These are phyloP conservation scores for Calonectria pteridis DNA, from an alignment of 2,329 filamentous ascomycete species.

Conservation along the genomic window DNA sequence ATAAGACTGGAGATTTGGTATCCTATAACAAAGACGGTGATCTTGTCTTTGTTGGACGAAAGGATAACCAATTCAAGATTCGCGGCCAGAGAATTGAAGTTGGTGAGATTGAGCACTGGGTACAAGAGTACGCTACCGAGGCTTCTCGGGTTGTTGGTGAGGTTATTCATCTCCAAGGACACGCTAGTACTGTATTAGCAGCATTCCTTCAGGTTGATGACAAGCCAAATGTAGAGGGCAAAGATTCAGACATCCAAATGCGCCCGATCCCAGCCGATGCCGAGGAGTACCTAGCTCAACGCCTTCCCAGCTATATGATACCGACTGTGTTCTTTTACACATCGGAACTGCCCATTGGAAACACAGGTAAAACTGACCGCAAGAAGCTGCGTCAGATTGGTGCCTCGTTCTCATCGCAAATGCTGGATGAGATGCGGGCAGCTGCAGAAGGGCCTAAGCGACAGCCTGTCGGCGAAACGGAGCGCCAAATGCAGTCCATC, in stretches of 20 bases:
- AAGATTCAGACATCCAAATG: not conserved
- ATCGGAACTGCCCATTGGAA: slow-evolving; percentile 24
- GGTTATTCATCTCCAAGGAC: slow-evolving; percentile 8
- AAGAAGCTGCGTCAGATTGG: slow-evolving; percentile 24
- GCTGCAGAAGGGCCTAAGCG: not conserved
- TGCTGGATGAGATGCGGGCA: slow-evolving; percentile 54
- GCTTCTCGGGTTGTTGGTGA: slow-evolving; percentile 19
- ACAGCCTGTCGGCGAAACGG: slow-evolving; percentile 8
- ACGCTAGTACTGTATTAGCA: not conserved
- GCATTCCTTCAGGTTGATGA: slow-evolving; percentile 1
- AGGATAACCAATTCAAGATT: slow-evolving; percentile 70
- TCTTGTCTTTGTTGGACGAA: slow-evolving; percentile 61
- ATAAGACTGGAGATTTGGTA: slow-evolving; percentile 62
- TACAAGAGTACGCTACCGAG: slow-evolving; percentile 7
- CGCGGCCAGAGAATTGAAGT: slow-evolving; percentile 68
- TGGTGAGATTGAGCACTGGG: slow-evolving; percentile 40
- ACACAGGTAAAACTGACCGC: slow-evolving; percentile 32
- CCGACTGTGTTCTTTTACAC: slow-evolving; percentile 31
- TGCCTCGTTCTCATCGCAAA: slow-evolving; percentile 15
- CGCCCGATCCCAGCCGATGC: not conserved
- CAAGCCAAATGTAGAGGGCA: not conserved
- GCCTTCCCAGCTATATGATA: slow-evolving; percentile 36
- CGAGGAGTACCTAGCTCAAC: slow-evolving; percentile 1
- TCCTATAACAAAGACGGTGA: slow-evolving; percentile 55
- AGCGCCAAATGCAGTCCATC: slow-evolving; percentile 46